Conservation (phyloP, 2,329 filamentous ascomycete species). For the Scopulariopsis brevicaulis region DNA sequence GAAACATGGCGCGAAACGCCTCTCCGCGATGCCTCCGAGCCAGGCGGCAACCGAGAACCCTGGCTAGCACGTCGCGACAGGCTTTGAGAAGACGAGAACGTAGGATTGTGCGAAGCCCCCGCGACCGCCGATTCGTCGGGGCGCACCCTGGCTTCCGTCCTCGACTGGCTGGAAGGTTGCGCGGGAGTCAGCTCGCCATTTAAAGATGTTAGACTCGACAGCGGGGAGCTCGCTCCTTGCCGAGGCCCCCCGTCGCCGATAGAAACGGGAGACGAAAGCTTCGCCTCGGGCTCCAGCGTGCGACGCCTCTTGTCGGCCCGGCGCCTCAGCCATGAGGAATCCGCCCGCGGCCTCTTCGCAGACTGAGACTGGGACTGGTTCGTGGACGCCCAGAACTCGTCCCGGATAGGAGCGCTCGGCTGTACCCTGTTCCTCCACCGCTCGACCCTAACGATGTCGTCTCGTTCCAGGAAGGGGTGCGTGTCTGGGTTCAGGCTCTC, state of each 20-base stretch:
- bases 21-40: background rate
- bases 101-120: background rate
- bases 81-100: background rate
- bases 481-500: conserved; percentile 21
- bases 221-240: background rate
- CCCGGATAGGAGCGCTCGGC: conserved; percentile 5
- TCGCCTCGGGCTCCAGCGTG: background rate
- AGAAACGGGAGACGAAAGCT: background rate
- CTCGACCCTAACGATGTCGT: conserved; percentile 19
- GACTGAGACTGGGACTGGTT: conserved; percentile 6
- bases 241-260: background rate
- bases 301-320: conserved; percentile 15
- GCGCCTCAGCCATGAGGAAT: conserved; percentile 20
- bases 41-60: background rate
- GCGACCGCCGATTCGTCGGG: background rate
- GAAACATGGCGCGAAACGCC: background rate
- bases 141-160: background rate
- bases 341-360: conserved; percentile 13
- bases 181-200: background rate
- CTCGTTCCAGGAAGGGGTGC: conserved; percentile 18
- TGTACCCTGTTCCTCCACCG: conserved; percentile 16
- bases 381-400: conserved; percentile 12
- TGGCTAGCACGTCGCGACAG: background rate
- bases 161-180: background rate
- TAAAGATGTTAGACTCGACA: background rate